A percentile compares a stretch with the other conserved stretches of the same genome.
phyloP scores from a whole-genome alignment of 352 stramenopile genomes.

The Globisporangium viniferum region DNA sequence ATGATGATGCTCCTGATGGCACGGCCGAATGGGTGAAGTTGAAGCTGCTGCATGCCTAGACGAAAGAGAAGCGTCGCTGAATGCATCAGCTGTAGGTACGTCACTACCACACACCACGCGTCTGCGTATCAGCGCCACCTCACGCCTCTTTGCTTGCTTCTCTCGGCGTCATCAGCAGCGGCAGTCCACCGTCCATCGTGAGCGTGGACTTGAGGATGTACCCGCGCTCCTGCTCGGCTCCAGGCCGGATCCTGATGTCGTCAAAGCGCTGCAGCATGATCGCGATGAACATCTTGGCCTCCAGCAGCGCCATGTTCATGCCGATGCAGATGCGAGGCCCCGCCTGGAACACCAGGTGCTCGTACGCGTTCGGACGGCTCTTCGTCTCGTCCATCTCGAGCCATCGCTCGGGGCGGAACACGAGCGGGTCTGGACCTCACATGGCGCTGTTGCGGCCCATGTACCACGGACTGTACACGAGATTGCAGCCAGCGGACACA shows the following conservation, averaged over 20 bases:
- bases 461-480: conserved; percentile 72
- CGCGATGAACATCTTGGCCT: conserved; percentile 62
- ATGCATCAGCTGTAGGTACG: neutral
- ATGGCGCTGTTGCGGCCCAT: conserved; percentile 53
- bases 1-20: too few species aligned
- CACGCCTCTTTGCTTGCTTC: neutral
- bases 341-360: conserved; percentile 72
- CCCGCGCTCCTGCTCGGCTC: conserved; percentile 32
- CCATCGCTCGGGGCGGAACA: conserved; percentile 66
- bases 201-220: conserved; percentile 45
- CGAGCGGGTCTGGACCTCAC: conserved; percentile 35
- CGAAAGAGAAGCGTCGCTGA: neutral
- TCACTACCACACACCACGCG: neutral
- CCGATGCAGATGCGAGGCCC: conserved; percentile 69
- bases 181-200: conserved; percentile 3
- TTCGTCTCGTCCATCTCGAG: conserved; percentile 35
- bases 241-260: conserved; percentile 31
- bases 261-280: conserved; percentile 40
- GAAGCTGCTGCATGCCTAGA: neutral
- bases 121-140: neutral
- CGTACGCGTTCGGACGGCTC: conserved; percentile 51
- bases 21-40: too few species aligned
- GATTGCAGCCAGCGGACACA: conserved; percentile 46
- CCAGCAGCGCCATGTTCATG: conserved; percentile 65
- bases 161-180: neutral